A percentile compares a stretch with the other conserved stretches of the same genome.
These are phyloP conservation scores for Paulownia fortunei DNA, from an alignment of 257 asterid genomes.

Conservation along the genomic window DNA sequence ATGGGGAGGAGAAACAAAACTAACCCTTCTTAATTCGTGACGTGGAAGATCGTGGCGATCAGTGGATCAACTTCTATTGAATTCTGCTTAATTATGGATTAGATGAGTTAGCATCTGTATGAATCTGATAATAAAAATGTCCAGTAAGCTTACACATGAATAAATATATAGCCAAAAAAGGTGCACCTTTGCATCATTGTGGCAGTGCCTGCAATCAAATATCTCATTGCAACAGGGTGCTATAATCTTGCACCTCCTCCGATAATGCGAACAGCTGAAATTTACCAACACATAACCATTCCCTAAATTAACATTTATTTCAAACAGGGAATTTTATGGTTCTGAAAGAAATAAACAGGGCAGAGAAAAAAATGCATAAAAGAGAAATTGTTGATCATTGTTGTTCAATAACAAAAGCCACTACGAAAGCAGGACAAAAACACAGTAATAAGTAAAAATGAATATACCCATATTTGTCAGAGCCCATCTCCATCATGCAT, in stretches of 20 bases:
- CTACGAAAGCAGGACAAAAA: neutral
- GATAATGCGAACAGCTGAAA: constrained; percentile 67
- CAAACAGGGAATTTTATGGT: neutral
- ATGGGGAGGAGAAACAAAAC: constrained; percentile 6
- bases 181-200: constrained; percentile 69
- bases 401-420: neutral
- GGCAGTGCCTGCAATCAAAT: constrained; percentile 83
- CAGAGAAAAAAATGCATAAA: neutral
- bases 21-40: constrained; percentile 57
- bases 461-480: constrained; percentile 41
- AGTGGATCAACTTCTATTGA: constrained; percentile 59
- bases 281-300: neutral
- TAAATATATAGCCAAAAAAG: neutral
- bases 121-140: neutral
- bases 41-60: constrained; percentile 77
- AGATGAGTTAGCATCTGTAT: constrained; percentile 15
- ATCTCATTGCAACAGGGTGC: constrained; percentile 79
- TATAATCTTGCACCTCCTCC: constrained; percentile 66
- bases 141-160: neutral
- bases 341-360: neutral
- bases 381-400: neutral
- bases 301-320: neutral
- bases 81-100: constrained; percentile 50
- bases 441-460: neutral
- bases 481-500: constrained; percentile 31